Evolutionary conservation across 2,329 filamentous ascomycete species (phyloP).

Genomic region (Fusarium sp.): DNA sequence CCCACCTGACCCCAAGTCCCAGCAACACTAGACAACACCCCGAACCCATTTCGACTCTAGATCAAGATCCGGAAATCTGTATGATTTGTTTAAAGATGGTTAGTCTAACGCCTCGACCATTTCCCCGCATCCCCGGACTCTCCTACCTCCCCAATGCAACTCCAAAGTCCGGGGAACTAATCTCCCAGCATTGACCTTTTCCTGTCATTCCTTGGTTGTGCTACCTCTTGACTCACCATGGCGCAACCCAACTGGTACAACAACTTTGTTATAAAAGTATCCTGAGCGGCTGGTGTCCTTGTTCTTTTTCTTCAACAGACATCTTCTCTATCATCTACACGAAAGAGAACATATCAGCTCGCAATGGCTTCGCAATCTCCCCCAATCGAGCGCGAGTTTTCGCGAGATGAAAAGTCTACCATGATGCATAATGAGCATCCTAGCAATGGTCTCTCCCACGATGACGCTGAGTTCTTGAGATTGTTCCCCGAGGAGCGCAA

Average conservation of each 20-base stretch:
- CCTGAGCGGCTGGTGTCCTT: neutral
- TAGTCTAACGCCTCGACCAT: constrained; percentile 6
- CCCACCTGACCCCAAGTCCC: neutral
- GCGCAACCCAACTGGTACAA: neutral
- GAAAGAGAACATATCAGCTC: constrained; percentile 6
- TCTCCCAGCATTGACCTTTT: constrained; percentile 6
- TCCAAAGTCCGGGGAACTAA: constrained; percentile 28
- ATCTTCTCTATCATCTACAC: neutral
- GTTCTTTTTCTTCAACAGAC: neutral
- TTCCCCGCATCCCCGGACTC: constrained; percentile 35
- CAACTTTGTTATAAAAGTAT: constrained; percentile 2
- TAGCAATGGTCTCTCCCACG: neutral
- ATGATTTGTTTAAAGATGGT: neutral
- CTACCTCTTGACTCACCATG: neutral
- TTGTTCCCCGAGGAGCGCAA: constrained; percentile 10
- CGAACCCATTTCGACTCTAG: neutral
- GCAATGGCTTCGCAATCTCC: constrained; percentile 24
- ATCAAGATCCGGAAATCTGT: neutral
- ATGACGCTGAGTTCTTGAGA: constrained; percentile 19
- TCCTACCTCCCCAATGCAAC: constrained; percentile 17
- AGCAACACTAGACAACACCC: neutral
- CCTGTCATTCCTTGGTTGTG: neutral
- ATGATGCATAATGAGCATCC: constrained; percentile 44
- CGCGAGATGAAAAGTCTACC: constrained; percentile 43
- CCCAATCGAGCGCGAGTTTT: constrained; percentile 46